phyloP scores from a whole-genome alignment of 108 stramenopile genomes.

The Nitzschia inconspicua region DNA sequence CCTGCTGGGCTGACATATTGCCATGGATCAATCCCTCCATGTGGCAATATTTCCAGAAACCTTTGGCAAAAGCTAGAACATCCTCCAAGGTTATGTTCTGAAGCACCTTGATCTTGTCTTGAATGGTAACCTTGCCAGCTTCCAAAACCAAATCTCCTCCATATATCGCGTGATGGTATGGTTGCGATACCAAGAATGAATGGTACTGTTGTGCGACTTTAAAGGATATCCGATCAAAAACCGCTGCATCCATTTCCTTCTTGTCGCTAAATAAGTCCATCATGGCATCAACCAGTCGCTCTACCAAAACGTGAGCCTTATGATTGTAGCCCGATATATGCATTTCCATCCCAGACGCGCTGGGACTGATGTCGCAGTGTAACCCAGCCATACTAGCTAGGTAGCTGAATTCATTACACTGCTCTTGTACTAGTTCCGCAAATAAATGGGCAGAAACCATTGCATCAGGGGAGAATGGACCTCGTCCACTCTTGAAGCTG shows the following conservation, averaged over 20 bases:
- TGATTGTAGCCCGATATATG: conserved; percentile 74
- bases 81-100: conserved; percentile 21
- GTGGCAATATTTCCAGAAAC: conserved; percentile 35
- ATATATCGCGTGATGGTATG: conserved; percentile 68
- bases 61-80: conserved; percentile 37
- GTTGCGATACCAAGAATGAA: conserved; percentile 49
- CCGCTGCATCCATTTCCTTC: conserved; percentile 13
- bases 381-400: conserved; percentile 67
- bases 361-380: conserved; percentile 29
- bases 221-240: conserved; percentile 59
- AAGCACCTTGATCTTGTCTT: conserved; percentile 43
- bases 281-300: conserved; percentile 46
- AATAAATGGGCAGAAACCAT: conserved; percentile 40
- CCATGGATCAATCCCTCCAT: conserved; percentile 72
- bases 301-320: conserved; percentile 63
- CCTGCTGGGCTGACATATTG: conserved; percentile 54
- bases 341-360: conserved; percentile 33
- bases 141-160: conserved; percentile 54
- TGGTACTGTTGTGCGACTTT: conserved; percentile 48
- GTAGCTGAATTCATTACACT: conserved; percentile 62
- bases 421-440: conserved; percentile 44
- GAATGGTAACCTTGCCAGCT: conserved; percentile 29
- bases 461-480: conserved; percentile 9
- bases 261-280: background rate
- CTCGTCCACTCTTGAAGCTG: conserved; percentile 2